Evolutionary conservation across 1,139 yeast species (phyloP), one percentile per base, ranked within the genome.

Genomic region (Pichia sp.): DNA sequence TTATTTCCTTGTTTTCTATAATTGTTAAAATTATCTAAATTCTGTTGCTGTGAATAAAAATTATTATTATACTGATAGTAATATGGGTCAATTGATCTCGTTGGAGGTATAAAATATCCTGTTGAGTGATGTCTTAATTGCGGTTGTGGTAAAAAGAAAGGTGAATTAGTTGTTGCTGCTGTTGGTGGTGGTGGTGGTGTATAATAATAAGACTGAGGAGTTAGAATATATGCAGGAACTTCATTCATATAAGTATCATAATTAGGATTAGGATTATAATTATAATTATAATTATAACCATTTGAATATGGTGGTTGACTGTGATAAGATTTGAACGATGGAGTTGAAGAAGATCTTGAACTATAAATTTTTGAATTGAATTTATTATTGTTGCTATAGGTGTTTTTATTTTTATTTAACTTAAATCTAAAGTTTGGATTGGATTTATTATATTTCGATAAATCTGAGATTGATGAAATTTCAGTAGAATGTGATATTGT

Each of bases 311-410:
- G 12, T 9, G 30, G 30, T 4, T 22, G 10, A 4, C 12, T 22
- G 3, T 33, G 26, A 28, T 37, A 37, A n/a, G 32, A 32, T 10
- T 39, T 30, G 20, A 42, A 42, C 22, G 46, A 42, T 2, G 46
- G 26, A 12, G 28, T 42, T 22, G 46, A 42, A 5, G 46, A 34
- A 4, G 46, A 35, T 43, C 40, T 43, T 24, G 46, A 39, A 36
- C 31, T 34, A 16, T 34, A 30, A 12, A 26, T 22, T 27, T 24
- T 38, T 9, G 12, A 12, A 11, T 35, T 25, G 8, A 10, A 9
- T 12, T 16, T 30, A 11, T 11, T 30, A 3, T 10, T 16, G 16
- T 16, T 16, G 16, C 16, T 16, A 16, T 16, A 16, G 16, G 16
- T 16, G 16, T 16, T 16, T 16, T 16, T 16, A 16, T 16, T 16